Conservation (phyloP, 441 rosid genomes). For the Theobroma grandiflorum region DNA sequence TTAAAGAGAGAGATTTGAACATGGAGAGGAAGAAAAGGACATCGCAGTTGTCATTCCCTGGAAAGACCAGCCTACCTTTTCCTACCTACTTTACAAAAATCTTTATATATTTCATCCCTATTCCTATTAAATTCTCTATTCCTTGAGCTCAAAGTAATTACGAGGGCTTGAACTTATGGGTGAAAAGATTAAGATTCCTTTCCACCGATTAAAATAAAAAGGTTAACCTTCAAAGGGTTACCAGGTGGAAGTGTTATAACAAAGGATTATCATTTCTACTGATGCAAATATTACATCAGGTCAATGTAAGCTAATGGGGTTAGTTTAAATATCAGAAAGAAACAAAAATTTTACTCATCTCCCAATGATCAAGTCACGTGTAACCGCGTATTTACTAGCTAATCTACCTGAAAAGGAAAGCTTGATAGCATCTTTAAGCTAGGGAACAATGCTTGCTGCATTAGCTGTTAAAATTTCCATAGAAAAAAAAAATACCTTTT, state of each 20-base stretch:
- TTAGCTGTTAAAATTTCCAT: neutral
- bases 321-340: neutral
- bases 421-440: constrained; percentile 15
- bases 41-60: constrained; percentile 41
- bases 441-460: neutral
- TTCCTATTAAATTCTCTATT: neutral
- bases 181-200: neutral
- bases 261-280: constrained; percentile 26
- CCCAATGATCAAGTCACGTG: constrained; percentile 53
- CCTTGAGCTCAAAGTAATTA: constrained; percentile 21
- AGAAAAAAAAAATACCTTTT: neutral
- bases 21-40: constrained; percentile 27
- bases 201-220: neutral
- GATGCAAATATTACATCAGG: constrained; percentile 57
- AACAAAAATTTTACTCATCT: neutral
- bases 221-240: neutral
- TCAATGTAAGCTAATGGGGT: constrained; percentile 33
- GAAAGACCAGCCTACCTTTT: constrained; percentile 32
- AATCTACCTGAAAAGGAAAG: constrained; percentile 24
- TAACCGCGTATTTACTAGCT: constrained; percentile 38
- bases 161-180: neutral
- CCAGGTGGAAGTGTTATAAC: neutral
- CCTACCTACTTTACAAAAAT: constrained; percentile 36
- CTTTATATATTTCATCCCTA: neutral
- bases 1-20: constrained; percentile 44